A percentile compares a stretch with the other conserved stretches of the same genome.
phyloP scores from a whole-genome alignment of 1,284 basidiomycete species.

The Lentinula novae-zelandiae region DNA sequence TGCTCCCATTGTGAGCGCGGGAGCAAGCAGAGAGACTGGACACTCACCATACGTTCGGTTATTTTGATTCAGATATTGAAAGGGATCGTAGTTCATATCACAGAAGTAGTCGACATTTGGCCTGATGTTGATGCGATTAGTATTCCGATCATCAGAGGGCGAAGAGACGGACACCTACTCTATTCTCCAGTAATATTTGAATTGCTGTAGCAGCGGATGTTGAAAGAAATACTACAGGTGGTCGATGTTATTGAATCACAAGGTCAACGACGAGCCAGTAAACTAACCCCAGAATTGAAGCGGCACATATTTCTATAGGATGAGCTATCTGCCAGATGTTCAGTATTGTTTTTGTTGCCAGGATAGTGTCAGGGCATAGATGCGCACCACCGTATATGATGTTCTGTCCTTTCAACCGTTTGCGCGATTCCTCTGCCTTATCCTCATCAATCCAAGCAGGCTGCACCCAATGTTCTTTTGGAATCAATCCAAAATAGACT shows the following conservation, averaged over 20 bases:
- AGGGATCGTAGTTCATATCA: conserved; percentile 71
- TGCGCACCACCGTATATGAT: conserved; percentile 47
- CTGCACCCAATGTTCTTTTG: conserved; percentile 43
- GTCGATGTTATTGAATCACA: background rate
- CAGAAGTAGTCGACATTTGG: conserved; percentile 74
- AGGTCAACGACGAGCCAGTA: background rate
- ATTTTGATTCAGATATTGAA: conserved; percentile 69
- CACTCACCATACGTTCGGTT: conserved; percentile 65
- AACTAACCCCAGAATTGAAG: conserved; percentile 69
- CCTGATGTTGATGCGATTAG: conserved; percentile 22
- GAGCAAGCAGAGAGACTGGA: background rate
- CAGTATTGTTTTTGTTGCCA: background rate
- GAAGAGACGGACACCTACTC: conserved; percentile 25
- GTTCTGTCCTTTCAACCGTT: conserved; percentile 46
- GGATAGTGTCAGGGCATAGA: background rate
- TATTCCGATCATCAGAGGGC: background rate
- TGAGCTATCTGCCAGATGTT: conserved; percentile 40
- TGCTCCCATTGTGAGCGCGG: background rate
- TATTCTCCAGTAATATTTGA: conserved; percentile 76
- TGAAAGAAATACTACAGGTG: conserved; percentile 59
- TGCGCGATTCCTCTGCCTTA: conserved; percentile 45
- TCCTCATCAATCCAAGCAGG: conserved; percentile 64
- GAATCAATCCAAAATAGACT: conserved; percentile 55
- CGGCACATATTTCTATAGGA: conserved; percentile 69
- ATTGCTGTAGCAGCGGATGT: conserved; percentile 63